Conservation (phyloP, 495 filamentous ascomycete genomes). For the Aspergillus bridgeri region DNA sequence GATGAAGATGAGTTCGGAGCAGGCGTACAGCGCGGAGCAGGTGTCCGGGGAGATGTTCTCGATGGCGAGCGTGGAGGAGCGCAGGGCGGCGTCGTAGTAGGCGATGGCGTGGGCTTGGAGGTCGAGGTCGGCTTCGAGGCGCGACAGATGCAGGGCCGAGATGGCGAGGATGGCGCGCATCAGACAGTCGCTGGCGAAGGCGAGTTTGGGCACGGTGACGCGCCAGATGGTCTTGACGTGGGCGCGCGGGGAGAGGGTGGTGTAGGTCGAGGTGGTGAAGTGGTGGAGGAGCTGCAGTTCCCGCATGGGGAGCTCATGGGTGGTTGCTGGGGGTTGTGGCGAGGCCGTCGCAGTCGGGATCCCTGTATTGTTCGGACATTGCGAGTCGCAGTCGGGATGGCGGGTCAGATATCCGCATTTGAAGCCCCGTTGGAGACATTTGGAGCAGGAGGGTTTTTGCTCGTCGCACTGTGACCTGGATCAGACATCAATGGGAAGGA, state of each 20-base stretch:
- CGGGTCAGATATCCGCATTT: not conserved
- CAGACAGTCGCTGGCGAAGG: not conserved
- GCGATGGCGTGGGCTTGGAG: not conserved
- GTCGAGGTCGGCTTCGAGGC: not conserved
- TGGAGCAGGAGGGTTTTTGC: not conserved
- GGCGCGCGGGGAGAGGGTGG: not conserved
- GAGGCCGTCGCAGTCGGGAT: no score
- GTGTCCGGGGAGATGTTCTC: not conserved
- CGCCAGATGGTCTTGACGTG: conserved; percentile 1
- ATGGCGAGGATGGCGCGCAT: not conserved
- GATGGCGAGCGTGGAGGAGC: not conserved
- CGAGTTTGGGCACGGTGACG: not conserved
- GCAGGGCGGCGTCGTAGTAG: conserved; percentile 1
- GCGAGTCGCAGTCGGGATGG: not conserved
- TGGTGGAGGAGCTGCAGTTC: conserved; percentile 4
- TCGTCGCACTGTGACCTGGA: not conserved
- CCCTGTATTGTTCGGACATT: no score
- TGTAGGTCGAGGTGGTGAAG: not conserved
- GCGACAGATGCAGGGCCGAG: not conserved
- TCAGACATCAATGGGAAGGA: not conserved
- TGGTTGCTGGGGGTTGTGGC: no score
- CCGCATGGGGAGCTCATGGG: no score
- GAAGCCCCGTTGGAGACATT: not conserved
- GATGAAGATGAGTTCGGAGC: not conserved
- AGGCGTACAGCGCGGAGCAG: not conserved